phyloP scores from a whole-genome alignment of 345 rosid genomes.

The Schrenkiella parvula region DNA sequence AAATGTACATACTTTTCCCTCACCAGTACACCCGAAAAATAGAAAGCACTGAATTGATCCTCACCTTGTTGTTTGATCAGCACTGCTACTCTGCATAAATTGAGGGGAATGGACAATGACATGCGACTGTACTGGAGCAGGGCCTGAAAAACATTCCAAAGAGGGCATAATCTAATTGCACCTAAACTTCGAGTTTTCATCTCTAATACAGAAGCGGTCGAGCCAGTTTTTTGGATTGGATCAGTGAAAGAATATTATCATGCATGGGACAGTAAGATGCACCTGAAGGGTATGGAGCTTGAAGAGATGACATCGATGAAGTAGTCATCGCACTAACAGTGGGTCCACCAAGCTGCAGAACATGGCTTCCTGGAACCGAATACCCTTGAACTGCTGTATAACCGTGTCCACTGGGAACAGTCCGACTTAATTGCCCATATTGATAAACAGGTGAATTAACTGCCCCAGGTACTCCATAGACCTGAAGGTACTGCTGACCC shows the following conservation, averaged over 20 bases:
- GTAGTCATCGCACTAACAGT: conserved; percentile 53
- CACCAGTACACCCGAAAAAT: not conserved
- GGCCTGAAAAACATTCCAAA: conserved; percentile 20
- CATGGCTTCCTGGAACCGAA: conserved; percentile 76
- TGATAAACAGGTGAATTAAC: conserved; percentile 60
- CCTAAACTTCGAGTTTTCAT: not conserved
- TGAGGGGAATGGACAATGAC: conserved; percentile 68
- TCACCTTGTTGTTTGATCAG: conserved; percentile 85
- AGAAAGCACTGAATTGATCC: not conserved
- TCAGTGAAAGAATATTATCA: not conserved
- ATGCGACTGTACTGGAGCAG: conserved; percentile 55
- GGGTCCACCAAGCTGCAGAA: conserved; percentile 66
- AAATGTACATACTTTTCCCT: not conserved
- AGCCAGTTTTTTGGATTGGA: not conserved
- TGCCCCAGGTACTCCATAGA: conserved; percentile 73
- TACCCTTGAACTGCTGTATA: conserved; percentile 69
- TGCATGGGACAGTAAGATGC: not conserved
- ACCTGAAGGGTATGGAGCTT: conserved; percentile 79
- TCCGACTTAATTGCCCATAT: conserved; percentile 62
- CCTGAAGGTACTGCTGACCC: conserved; percentile 79
- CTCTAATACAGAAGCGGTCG: not conserved
- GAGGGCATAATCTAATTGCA: not conserved
- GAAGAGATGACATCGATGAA: conserved; percentile 64
- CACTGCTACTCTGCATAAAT: conserved; percentile 64
- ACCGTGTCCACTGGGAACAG: conserved; percentile 59